Conservation (phyloP, 2,329 filamentous ascomycete genomes). For the Mariannaea sp. region DNA sequence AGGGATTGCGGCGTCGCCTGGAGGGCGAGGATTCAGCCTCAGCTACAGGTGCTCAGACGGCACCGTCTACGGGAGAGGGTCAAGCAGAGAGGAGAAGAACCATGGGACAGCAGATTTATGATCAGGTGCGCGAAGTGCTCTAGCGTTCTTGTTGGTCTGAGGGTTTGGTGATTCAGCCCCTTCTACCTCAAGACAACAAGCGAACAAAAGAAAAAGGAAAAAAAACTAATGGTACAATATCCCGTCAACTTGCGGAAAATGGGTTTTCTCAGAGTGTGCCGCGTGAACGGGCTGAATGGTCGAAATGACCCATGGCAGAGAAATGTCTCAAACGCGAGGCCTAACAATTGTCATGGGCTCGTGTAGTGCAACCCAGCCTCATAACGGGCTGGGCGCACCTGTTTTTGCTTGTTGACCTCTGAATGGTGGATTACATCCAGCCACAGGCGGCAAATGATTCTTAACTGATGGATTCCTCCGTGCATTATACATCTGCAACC, state of each 20-base stretch:
- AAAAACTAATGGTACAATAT: no score
- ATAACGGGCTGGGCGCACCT: background rate
- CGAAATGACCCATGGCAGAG: background rate
- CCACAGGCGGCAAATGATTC: background rate
- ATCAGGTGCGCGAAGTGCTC: conserved; percentile 57
- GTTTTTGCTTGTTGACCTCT: background rate
- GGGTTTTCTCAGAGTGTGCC: background rate
- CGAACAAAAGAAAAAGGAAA: no score
- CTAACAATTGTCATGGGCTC: background rate
- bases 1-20: conserved; percentile 64
- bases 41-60: conserved; percentile 50
- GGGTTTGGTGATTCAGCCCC: no score
- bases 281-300: background rate
- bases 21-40: conserved; percentile 59
- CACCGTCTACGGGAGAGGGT: conserved; percentile 49
- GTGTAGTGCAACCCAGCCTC: background rate
- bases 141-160: conserved; percentile 29
- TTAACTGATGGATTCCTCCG: background rate
- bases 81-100: conserved; percentile 60
- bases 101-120: conserved; percentile 65
- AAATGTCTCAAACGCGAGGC: background rate
- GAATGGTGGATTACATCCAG: background rate
- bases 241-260: background rate
- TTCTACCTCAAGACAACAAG: no score
- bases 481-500: background rate